Evolutionary conservation across 108 stramenopile genomes (phyloP).

Genomic region (Skeletonema menzelii): DNA sequence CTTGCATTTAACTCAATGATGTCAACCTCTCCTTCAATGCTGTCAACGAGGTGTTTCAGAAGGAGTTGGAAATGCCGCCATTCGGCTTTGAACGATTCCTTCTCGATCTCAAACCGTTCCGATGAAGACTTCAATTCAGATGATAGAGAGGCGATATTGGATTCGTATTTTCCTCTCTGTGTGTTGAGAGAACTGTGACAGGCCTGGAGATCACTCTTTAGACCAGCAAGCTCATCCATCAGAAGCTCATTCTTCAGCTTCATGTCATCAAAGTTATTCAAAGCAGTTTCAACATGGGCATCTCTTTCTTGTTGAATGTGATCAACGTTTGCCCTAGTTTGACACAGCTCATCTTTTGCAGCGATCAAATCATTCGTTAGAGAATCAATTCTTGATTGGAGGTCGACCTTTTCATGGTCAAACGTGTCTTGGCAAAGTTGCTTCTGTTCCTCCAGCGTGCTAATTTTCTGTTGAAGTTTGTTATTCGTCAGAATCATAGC

Average conservation of each 20-base stretch:
- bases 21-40: background rate
- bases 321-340: background rate
- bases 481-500: background rate
- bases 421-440: background rate
- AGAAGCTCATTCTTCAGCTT: background rate
- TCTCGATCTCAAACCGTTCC: background rate
- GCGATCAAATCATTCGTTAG: background rate
- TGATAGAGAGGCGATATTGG: background rate
- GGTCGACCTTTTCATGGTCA: background rate
- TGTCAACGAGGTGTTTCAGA: background rate
- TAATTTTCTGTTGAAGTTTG: background rate
- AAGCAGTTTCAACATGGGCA: background rate
- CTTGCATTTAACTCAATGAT: background rate
- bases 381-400: background rate
- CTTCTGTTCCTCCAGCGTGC: background rate
- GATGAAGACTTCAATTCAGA: conserved; percentile 5
- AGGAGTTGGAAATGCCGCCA: conserved; percentile 12
- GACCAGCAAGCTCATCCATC: background rate
- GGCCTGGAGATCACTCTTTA: background rate
- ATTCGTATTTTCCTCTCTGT: background rate
- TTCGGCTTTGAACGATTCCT: conserved; percentile 7
- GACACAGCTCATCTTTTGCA: background rate
- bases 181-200: background rate
- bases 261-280: background rate
- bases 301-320: background rate